phyloP scores from a whole-genome alignment of 805 yeast genomes.

The Candida ovalis region DNA sequence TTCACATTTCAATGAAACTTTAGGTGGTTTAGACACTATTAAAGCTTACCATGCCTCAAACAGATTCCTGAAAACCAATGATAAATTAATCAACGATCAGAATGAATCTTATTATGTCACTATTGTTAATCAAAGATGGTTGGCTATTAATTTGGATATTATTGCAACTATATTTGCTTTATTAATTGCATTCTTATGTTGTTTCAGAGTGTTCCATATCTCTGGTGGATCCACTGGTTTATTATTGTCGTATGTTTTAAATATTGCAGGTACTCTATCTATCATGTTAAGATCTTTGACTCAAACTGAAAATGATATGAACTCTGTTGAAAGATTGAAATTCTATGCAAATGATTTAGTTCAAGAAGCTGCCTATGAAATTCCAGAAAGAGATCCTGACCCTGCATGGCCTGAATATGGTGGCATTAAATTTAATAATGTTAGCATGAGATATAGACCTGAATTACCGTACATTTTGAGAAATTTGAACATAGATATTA shows the following conservation, averaged over 20 bases:
- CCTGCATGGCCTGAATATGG: slow-evolving; percentile 50
- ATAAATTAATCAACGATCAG: slow-evolving; percentile 50
- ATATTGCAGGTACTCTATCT: slow-evolving; percentile 52
- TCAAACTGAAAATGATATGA: slow-evolving; percentile 75
- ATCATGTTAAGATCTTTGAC: slow-evolving; percentile 56
- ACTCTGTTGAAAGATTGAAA: slow-evolving; percentile 70
- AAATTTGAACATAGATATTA: slow-evolving; percentile 38
- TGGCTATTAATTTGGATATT: slow-evolving; percentile 51
- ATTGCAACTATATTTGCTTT: slow-evolving; percentile 41
- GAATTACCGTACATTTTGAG: slow-evolving; percentile 58
- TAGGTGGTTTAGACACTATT: slow-evolving; percentile 63
- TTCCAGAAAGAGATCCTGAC: slow-evolving; percentile 39
- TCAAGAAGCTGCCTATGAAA: slow-evolving; percentile 61
- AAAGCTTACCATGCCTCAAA: slow-evolving; percentile 45
- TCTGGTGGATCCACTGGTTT: slow-evolving; percentile 62
- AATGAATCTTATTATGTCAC: slow-evolving; percentile 62
- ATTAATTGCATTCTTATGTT: slow-evolving; percentile 53
- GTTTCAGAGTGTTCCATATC: slow-evolving; percentile 53
- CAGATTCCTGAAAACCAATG: slow-evolving; percentile 47
- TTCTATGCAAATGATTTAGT: slow-evolving; percentile 59
- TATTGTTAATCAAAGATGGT: slow-evolving; percentile 61
- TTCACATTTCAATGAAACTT: slow-evolving; percentile 65
- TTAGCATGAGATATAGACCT: slow-evolving; percentile 53
- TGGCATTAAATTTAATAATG: slow-evolving; percentile 43
- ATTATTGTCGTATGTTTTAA: slow-evolving; percentile 54